Conservation (phyloP, 768 basidiomycete genomes). For the Sporobolomyces phaffii region DNA sequence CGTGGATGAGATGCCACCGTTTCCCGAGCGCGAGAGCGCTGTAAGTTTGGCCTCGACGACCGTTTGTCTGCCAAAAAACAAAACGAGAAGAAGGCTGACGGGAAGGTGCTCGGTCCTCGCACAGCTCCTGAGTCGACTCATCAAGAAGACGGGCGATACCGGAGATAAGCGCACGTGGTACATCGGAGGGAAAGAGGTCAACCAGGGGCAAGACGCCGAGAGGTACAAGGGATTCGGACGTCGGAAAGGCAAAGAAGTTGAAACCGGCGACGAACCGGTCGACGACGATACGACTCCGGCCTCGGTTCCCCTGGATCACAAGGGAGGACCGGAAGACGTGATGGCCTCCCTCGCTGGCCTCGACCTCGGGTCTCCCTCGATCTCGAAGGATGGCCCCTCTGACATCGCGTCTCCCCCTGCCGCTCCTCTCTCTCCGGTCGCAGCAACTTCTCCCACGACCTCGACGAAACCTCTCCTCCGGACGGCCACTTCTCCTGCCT, state of each 20-base stretch:
- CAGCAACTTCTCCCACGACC: constrained; percentile 3
- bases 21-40: constrained; percentile 88
- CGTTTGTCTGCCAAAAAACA: background rate
- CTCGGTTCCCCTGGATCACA: constrained; percentile 9
- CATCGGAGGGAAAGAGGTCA: constrained; percentile 88
- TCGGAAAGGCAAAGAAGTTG: constrained; percentile 41
- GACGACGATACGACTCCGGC: constrained; percentile 13
- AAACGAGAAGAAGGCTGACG: background rate
- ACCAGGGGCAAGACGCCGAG: constrained; percentile 65
- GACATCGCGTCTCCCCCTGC: background rate
- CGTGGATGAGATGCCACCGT: constrained; percentile 98
- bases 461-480: constrained; percentile 16
- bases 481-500: background rate
- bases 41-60: constrained; percentile 46
- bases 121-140: constrained; percentile 61
- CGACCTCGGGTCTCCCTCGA: constrained; percentile 53
- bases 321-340: constrained; percentile 54
- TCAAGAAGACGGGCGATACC: constrained; percentile 84
- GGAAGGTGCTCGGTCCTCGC: background rate
- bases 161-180: constrained; percentile 94
- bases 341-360: constrained; percentile 76
- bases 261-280: constrained; percentile 20
- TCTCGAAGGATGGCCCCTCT: constrained; percentile 26
- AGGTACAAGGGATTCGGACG: constrained; percentile 54
- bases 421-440: background rate